A percentile compares a stretch with the other conserved stretches of the same genome.
Evolutionary conservation across 1,284 basidiomycete species (phyloP).

Genomic region (Golubevia pallescens): DNA sequence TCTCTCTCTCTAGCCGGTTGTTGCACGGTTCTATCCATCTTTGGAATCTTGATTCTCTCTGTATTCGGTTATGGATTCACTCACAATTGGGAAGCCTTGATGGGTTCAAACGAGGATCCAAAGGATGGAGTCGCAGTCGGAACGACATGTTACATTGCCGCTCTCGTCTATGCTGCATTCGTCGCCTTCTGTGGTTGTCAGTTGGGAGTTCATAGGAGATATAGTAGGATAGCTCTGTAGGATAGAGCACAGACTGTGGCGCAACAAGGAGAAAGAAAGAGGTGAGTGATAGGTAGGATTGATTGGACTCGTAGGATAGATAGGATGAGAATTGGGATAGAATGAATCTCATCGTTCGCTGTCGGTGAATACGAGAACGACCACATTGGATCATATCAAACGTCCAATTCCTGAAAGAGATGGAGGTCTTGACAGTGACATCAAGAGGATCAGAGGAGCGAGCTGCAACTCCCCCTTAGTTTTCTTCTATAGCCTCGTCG

Average conservation of each 20-base stretch:
- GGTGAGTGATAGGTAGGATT: too few relatives aligned
- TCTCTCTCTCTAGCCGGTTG: conserved; percentile 39
- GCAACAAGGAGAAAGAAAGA: too few relatives aligned
- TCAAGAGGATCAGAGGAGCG: too few relatives aligned
- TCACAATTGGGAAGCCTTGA: conserved; percentile 60
- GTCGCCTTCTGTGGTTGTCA: conserved; percentile 57
- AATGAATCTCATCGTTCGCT: too few relatives aligned
- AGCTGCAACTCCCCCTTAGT: too few relatives aligned
- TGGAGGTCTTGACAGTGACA: too few relatives aligned
- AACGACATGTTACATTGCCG: conserved; percentile 51
- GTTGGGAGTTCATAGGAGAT: conserved; percentile 46
- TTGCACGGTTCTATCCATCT: conserved; percentile 55
- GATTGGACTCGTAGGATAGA: too few relatives aligned
- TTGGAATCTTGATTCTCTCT: conserved; percentile 54
- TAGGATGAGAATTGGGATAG: too few relatives aligned
- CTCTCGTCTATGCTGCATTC: conserved; percentile 51
- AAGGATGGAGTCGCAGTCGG: conserved; percentile 52
- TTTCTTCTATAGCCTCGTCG: too few relatives aligned
- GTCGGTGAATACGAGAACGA: too few relatives aligned
- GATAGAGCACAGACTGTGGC: not conserved
- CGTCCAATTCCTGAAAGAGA: too few relatives aligned
- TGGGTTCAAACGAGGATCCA: conserved; percentile 56
- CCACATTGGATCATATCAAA: too few relatives aligned
- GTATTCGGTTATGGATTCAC: conserved; percentile 55
- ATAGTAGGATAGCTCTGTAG: conserved; percentile 48